phyloP scores from a whole-genome alignment of 2,329 filamentous ascomycete species.

The Trichoderma sp. region DNA sequence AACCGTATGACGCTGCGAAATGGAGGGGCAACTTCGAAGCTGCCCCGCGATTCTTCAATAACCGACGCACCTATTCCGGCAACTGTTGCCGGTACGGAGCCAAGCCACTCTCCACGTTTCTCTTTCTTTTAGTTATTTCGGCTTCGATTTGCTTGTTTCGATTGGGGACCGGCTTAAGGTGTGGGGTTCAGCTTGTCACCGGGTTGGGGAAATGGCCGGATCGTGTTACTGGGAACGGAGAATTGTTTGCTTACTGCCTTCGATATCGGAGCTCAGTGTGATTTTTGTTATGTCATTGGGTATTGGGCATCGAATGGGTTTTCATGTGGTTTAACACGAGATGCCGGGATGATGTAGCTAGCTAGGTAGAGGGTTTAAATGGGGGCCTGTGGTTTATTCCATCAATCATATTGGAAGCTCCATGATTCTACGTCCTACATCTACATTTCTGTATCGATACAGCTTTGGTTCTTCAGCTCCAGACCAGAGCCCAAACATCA shows the following conservation, averaged over 20 bases:
- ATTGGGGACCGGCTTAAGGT: background rate
- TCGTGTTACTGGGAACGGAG: background rate
- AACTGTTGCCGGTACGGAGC: conserved; percentile 13
- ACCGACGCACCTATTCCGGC: conserved; percentile 6
- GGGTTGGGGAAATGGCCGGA: background rate
- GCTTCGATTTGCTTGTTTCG: background rate
- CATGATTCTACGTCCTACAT: background rate
- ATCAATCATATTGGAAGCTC: background rate
- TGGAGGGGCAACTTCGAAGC: background rate
- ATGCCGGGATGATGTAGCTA: background rate
- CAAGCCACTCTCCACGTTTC: conserved; percentile 6
- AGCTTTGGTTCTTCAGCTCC: background rate
- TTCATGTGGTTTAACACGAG: background rate
- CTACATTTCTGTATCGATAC: background rate
- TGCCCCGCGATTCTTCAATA: conserved; percentile 16
- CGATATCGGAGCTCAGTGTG: conserved; percentile 19
- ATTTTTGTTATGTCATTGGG: background rate
- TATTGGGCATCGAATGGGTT: background rate
- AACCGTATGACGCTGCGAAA: background rate
- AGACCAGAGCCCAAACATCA: background rate
- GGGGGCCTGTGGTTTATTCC: background rate
- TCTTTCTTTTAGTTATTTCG: background rate
- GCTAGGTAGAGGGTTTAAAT: background rate
- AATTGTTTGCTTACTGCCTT: background rate
- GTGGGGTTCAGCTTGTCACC: background rate